Conservation (phyloP, 768 basidiomycete species). For the Leccinum incarnatum region DNA sequence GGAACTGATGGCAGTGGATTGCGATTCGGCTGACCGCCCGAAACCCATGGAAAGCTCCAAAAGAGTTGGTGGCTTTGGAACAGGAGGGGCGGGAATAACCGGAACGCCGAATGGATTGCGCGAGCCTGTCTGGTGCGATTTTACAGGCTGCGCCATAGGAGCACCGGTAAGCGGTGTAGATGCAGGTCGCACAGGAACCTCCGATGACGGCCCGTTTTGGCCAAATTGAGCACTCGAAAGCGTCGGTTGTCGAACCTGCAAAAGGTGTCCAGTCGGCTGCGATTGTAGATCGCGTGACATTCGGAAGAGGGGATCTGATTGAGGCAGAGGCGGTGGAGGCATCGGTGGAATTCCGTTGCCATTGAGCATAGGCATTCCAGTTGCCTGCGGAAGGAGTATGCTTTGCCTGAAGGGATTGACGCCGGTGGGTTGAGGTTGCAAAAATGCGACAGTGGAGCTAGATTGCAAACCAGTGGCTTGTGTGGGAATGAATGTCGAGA, state of each 20-base stretch:
- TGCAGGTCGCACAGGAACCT: slow-evolving; percentile 56
- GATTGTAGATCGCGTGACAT: slow-evolving; percentile 10
- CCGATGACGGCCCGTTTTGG: slow-evolving; percentile 6
- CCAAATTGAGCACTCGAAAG: slow-evolving; percentile 6
- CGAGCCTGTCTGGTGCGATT: slow-evolving; percentile 89
- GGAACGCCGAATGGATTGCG: slow-evolving; percentile 92
- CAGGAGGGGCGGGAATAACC: slow-evolving; percentile 53
- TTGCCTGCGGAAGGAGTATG: slow-evolving; percentile 62
- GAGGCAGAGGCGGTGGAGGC: slow-evolving; percentile 9
- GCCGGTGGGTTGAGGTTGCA: slow-evolving; percentile 56
- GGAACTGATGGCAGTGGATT: slow-evolving; percentile 30
- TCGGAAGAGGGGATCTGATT: slow-evolving; percentile 12
- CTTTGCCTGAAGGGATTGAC: slow-evolving; percentile 85
- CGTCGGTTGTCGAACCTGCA: slow-evolving; percentile 10
- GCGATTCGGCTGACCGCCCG: slow-evolving; percentile 28
- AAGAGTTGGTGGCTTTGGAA: slow-evolving; percentile 77
- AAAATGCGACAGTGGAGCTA: slow-evolving; percentile 45
- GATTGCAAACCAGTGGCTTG: slow-evolving; percentile 46
- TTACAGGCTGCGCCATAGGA: slow-evolving; percentile 59
- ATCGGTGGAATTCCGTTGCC: slow-evolving; percentile 19
- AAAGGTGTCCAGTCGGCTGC: slow-evolving; percentile 10
- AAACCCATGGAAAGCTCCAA: slow-evolving; percentile 69
- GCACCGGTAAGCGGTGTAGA: slow-evolving; percentile 67
- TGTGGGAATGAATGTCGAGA: slow-evolving; percentile 53
- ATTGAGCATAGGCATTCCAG: slow-evolving; percentile 51